These are phyloP conservation scores for Rhynchospora pubera DNA, from an alignment of 176 grass and related monocot genomes.

Conservation along the genomic window DNA sequence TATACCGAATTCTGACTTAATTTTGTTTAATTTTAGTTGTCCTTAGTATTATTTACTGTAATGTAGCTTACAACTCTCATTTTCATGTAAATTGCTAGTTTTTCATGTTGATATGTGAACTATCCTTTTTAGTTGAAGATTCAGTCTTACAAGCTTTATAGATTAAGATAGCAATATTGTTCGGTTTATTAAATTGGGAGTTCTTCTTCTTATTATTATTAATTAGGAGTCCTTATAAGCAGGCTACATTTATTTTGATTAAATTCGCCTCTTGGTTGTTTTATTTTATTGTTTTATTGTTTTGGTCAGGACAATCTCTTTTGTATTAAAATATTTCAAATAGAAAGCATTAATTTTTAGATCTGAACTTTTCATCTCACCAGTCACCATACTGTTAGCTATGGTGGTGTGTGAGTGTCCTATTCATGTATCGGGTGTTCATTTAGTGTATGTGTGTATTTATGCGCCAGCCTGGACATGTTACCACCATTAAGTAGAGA, in stretches of 20 bases:
- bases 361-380: constrained; percentile 6
- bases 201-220: background rate
- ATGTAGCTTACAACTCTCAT: background rate
- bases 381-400: background rate
- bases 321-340: background rate
- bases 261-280: background rate
- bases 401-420: background rate
- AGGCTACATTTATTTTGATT: background rate
- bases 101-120: background rate
- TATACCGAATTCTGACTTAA: background rate
- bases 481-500: constrained; percentile 11
- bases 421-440: constrained; percentile 14
- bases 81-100: background rate
- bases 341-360: constrained; percentile 7
- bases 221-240: background rate
- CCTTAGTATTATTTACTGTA: background rate
- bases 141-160: background rate
- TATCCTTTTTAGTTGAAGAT: background rate
- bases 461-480: constrained; percentile 21
- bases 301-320: background rate
- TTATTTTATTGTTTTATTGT: background rate
- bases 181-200: background rate
- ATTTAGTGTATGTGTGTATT: constrained; percentile 6
- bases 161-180: background rate
- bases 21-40: constrained; percentile 10